A percentile compares a stretch with the other conserved stretches of the same genome.
Conservation (phyloP, 345 rosid species). For the Nasturtium officinale region DNA sequence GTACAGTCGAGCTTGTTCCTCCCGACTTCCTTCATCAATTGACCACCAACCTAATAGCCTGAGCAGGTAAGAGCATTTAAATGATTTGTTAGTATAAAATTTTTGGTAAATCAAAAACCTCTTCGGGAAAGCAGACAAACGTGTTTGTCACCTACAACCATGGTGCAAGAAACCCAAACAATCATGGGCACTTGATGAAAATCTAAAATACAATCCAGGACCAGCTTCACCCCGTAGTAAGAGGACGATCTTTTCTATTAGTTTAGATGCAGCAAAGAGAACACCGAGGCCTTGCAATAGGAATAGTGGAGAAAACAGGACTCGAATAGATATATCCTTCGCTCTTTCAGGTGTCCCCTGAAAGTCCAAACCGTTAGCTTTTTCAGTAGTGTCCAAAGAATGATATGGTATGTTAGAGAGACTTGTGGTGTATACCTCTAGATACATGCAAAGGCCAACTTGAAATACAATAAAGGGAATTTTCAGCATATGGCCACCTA, state of each 20-base stretch:
- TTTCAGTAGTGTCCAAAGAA: constrained; percentile 36
- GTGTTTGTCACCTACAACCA: constrained; percentile 79
- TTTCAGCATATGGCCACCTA: constrained; percentile 96
- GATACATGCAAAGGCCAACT: constrained; percentile 84
- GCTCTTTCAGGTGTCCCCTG: constrained; percentile 96
- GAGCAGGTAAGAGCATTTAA: constrained; percentile 20
- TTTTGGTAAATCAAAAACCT: neutral
- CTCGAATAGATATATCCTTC: constrained; percentile 70
- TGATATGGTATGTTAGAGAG: constrained; percentile 32
- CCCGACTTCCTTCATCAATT: constrained; percentile 90
- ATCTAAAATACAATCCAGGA: constrained; percentile 70
- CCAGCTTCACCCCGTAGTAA: constrained; percentile 72
- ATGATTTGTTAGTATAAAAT: neutral
- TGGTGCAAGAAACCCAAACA: constrained; percentile 90
- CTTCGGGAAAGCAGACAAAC: neutral
- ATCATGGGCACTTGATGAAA: constrained; percentile 72
- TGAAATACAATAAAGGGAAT: constrained; percentile 85
- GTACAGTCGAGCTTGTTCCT: constrained; percentile 89
- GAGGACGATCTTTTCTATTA: constrained; percentile 75
- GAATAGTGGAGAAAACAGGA: constrained; percentile 86
- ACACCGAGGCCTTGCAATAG: constrained; percentile 87
- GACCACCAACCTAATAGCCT: constrained; percentile 99
- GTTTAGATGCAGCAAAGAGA: constrained; percentile 70
- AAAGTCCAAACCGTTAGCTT: constrained; percentile 40
- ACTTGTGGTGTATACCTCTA: constrained; percentile 67